phyloP scores from a whole-genome alignment of 306 rosid species.

The Mucuna pruriens region DNA sequence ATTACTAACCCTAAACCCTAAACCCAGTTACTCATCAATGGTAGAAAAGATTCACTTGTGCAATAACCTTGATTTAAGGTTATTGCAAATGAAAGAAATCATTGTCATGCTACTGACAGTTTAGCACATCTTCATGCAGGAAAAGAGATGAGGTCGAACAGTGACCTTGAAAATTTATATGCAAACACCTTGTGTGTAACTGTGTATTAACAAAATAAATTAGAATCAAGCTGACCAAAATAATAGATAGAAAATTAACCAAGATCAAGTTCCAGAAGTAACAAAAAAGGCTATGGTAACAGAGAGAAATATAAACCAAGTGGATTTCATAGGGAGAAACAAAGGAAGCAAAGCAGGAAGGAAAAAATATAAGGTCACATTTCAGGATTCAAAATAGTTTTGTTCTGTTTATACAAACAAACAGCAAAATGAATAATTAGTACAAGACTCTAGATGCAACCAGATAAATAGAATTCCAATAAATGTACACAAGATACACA shows the following conservation, averaged over 20 bases:
- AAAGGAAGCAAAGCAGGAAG: background rate
- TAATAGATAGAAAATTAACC: background rate
- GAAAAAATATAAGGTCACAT: background rate
- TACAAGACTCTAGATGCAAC: conserved; percentile 21
- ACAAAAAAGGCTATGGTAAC: background rate
- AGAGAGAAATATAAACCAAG: background rate
- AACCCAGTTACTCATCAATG: conserved; percentile 26
- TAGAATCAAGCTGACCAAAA: background rate
- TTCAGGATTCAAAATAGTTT: background rate
- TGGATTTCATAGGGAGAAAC: conserved; percentile 13
- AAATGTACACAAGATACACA: background rate
- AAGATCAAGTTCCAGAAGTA: background rate
- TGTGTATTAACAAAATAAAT: background rate
- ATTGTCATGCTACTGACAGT: background rate
- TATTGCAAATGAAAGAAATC: conserved; percentile 23
- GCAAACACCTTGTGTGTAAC: background rate
- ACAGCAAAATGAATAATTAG: background rate
- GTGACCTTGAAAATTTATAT: background rate
- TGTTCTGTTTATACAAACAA: background rate
- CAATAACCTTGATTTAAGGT: conserved; percentile 25
- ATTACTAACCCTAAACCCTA: conserved; percentile 25
- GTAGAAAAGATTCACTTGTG: conserved; percentile 29
- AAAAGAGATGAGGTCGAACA: background rate
- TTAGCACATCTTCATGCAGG: background rate
- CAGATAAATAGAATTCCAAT: background rate